Conservation (phyloP, 441 rosid species). For the Mallotus repandus region DNA sequence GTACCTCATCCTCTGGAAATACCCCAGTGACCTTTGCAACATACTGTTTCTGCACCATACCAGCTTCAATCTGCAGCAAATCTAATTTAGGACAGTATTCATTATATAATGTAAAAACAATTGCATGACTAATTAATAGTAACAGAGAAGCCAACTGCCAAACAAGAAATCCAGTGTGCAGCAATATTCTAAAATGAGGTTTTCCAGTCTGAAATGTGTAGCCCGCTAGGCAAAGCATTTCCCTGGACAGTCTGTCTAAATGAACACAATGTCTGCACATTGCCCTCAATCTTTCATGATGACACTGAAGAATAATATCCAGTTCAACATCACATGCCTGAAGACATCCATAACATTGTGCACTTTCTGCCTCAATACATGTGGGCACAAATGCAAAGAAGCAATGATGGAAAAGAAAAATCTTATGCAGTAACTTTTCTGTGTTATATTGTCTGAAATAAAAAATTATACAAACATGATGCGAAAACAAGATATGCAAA, state of each 20-base stretch:
- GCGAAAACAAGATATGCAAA: not conserved
- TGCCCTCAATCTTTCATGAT: not conserved
- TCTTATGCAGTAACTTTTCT: not conserved
- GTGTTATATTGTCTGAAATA: not conserved
- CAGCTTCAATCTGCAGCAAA: conserved; percentile 74
- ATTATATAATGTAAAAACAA: not conserved
- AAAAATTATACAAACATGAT: not conserved
- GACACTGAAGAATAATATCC: not conserved
- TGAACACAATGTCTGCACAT: not conserved
- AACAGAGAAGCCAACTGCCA: not conserved
- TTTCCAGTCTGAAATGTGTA: not conserved
- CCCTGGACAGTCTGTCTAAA: not conserved
- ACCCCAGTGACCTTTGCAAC: conserved; percentile 77
- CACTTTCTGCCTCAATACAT: not conserved
- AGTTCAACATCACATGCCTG: not conserved
- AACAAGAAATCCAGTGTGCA: conserved; percentile 1
- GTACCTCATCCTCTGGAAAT: conserved; percentile 85
- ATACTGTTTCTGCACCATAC: conserved; percentile 72
- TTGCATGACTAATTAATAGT: not conserved
- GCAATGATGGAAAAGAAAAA: not conserved
- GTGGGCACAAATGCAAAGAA: not conserved
- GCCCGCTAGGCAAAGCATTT: conserved; percentile 3
- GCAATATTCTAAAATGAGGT: not conserved
- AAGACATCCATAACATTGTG: not conserved
- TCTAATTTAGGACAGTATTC: not conserved